Conservation (phyloP, 768 basidiomycete species). For the Boletales sp. region DNA sequence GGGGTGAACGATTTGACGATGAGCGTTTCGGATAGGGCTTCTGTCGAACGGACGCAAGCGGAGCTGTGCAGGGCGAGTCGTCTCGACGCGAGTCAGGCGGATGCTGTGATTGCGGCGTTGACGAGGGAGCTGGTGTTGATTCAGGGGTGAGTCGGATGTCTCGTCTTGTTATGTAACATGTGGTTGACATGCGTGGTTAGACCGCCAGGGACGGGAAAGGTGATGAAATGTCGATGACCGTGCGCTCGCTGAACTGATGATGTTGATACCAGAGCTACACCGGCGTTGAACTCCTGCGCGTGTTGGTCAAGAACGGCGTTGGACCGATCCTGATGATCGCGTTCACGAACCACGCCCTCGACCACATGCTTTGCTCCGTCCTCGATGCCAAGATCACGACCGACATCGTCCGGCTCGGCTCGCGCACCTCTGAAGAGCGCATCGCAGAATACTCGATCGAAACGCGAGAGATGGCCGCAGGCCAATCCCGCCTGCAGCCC, state of each 20-base stretch:
- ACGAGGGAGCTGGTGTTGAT: slow-evolving; percentile 61
- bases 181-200: slow-evolving; percentile 29
- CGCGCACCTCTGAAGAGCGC: slow-evolving; percentile 57
- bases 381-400: slow-evolving; percentile 62
- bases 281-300: slow-evolving; percentile 64
- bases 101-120: slow-evolving; percentile 61
- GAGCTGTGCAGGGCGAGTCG: slow-evolving; percentile 46
- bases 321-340: slow-evolving; percentile 56
- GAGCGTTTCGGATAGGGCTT: slow-evolving; percentile 37
- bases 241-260: neutral
- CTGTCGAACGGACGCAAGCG: slow-evolving; percentile 45
- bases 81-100: slow-evolving; percentile 68
- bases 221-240: slow-evolving; percentile 14
- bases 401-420: slow-evolving; percentile 65
- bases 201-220: slow-evolving; percentile 80
- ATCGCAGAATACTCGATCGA: slow-evolving; percentile 62
- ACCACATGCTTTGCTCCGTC: slow-evolving; percentile 64
- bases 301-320: slow-evolving; percentile 52
- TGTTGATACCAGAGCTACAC: slow-evolving; percentile 50
- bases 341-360: slow-evolving; percentile 78
- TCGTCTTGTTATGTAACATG: neutral
- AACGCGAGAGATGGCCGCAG: slow-evolving; percentile 46
- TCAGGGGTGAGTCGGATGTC: slow-evolving; percentile 52
- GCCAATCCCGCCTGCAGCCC: slow-evolving; percentile 39
- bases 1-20: slow-evolving; percentile 40